phyloP scores from a whole-genome alignment of 306 rosid species.

The Leucaena leucocephala region DNA sequence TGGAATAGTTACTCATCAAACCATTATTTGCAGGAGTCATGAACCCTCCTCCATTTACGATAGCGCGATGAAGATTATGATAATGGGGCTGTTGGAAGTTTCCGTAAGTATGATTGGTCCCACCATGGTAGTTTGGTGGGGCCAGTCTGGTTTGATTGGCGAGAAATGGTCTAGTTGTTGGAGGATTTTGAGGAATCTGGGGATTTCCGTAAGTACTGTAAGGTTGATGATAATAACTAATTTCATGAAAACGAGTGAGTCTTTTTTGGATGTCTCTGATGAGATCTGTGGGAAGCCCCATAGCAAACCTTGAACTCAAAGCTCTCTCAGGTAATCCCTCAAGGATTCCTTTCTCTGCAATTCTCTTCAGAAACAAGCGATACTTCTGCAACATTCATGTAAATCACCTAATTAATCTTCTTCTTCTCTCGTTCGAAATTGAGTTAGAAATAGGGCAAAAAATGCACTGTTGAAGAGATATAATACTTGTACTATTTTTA shows the following conservation, averaged over 20 bases:
- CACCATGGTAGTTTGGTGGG: constrained; percentile 10
- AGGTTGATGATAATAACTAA: background rate
- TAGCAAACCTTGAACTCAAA: constrained; percentile 53
- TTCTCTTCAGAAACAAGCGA: constrained; percentile 50
- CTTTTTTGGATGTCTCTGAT: constrained; percentile 22
- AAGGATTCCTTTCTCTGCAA: constrained; percentile 43
- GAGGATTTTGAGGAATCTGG: background rate
- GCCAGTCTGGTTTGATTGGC: constrained; percentile 14
- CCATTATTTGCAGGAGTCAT: constrained; percentile 17
- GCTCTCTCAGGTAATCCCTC: constrained; percentile 41
- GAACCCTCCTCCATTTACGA: background rate
- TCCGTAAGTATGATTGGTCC: background rate
- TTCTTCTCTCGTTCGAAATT: background rate
- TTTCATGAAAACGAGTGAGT: background rate
- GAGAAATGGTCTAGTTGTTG: background rate
- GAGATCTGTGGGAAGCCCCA: constrained; percentile 29
- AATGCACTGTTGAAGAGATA: background rate
- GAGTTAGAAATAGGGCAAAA: background rate
- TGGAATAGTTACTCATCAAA: background rate
- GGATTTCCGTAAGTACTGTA: background rate
- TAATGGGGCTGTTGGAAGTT: background rate
- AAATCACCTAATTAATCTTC: background rate
- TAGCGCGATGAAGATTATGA: background rate
- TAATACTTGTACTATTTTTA: background rate
- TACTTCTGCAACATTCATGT: constrained; percentile 55